A percentile compares a stretch with the other conserved stretches of the same genome.
Evolutionary conservation across 2,329 filamentous ascomycete species (phyloP).

Genomic region (Gremmenia infestans): DNA sequence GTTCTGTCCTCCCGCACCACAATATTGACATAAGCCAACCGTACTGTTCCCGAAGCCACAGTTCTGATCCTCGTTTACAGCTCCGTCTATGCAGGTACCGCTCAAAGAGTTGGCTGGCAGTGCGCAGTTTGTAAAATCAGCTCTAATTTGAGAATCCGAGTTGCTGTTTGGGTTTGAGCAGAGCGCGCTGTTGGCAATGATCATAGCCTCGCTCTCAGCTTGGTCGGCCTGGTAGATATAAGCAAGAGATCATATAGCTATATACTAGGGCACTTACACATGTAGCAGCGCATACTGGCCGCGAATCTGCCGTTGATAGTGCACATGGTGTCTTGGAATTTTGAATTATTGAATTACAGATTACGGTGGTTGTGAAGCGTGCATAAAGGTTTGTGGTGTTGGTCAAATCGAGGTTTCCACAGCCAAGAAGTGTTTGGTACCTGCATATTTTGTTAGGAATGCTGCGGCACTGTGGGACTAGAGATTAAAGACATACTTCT

Average conservation of each 20-base stretch:
- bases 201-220: constrained; percentile 82
- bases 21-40: constrained; percentile 81
- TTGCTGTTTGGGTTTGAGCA: constrained; percentile 64
- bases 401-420: constrained; percentile 67
- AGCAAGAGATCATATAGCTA: constrained; percentile 22
- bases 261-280: constrained; percentile 56
- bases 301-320: constrained; percentile 57
- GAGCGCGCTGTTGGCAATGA: constrained; percentile 67
- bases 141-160: constrained; percentile 72
- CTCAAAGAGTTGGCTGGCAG: constrained; percentile 76
- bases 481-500: constrained; percentile 57
- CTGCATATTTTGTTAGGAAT: constrained; percentile 44
- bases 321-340: constrained; percentile 70
- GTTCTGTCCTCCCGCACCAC: constrained; percentile 76
- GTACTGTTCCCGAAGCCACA: constrained; percentile 76
- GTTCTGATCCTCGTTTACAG: constrained; percentile 75
- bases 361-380: constrained; percentile 82
- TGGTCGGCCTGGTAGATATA: constrained; percentile 59
- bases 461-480: neutral
- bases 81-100: constrained; percentile 69
- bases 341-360: constrained; percentile 93
- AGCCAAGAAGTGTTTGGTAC: constrained; percentile 78
- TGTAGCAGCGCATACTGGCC: constrained; percentile 81
- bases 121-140: constrained; percentile 88
- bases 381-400: constrained; percentile 83